Evolutionary conservation across 2,329 filamentous ascomycete genomes (phyloP), one percentile per base, ranked within the genome.

Genomic region (Fusarium subglutinans): DNA sequence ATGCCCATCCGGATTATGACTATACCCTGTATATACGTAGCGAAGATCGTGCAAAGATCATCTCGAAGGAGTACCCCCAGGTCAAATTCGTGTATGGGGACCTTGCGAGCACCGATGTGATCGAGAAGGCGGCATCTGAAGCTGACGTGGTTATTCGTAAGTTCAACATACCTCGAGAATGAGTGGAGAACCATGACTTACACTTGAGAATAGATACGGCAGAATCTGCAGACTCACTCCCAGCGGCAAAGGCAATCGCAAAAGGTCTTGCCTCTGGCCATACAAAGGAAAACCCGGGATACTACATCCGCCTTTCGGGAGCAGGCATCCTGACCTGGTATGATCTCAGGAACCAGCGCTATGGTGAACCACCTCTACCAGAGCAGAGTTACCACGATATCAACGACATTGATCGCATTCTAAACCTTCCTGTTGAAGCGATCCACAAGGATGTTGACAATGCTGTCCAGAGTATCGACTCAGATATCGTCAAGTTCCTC

Each of bases 381-480:
- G 84, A 85, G 55, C 80, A 87, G 74, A 81, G 73, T 58, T 92
- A 90, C 80, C 83, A 90, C 76, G 91, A 93, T 73, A 84, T 89
- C 75, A 84, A 88, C 15, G 87, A 87, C 57, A 85, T 93, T 43
- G 82, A 84, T 18, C 86, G 88, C 50, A 83, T 92, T 41, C 83
- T 88, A 4, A 85, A 78, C 17, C 77, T 93, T 1, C 90, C 90
- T 0, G 88, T 90, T 76, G 77, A 81, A 1, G 90, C 87, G 15
- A 78, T 86, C 30, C 93, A 95, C 82, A 89, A 91, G 20, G 85
- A 91, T 76, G 88, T 94, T 8, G 93, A 96, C 81, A 89, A 90
- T 79, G 86, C 93, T 30, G 87, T 94, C n/a, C 82, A 86, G 35
- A 83, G 74, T 1, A 80, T 83, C 44, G 83, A 82, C 41, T 79